Evolutionary conservation across 169 alveolate species (phyloP), one percentile per base, ranked within the genome.

Genomic region (Plasmodium berghei): DNA sequence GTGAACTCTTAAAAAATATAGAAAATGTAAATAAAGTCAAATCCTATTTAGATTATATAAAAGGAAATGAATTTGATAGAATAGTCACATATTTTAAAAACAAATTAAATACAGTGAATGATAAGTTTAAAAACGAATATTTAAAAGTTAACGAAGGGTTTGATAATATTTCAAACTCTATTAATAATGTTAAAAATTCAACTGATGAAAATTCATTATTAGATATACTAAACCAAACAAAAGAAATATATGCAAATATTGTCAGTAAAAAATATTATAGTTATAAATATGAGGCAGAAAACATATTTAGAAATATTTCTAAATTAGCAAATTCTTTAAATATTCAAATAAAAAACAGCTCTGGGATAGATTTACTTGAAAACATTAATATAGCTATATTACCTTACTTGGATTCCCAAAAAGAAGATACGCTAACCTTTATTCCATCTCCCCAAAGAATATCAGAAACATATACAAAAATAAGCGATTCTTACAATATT

Each of bases 331-430:
- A 49, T 0, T 28, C 12, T 24, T 22, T 71, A 0, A 6, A 12
- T n/a, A 3, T 71, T 71, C 46, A 24, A 71, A 24, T 61, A 9
- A 0, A 61, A 5, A 5, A 61, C 12, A 48, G 40, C 61, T n/a
- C 10, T 34, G 49, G 59, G 48, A 24, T 22, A 12, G 28, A 24
- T 6, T 5, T 2, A 45, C 67, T 2, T 16, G 20, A 9, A 18
- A 28, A 24, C 55, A 34, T 2, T 26, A 52, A 22, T n/a, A 18
- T 3, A 14, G 12, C 56, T n/a, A n/a, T 6, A 71, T 5, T 20
- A 71, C 46, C 52, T n/a, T 12, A 24, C 22, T 71, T 71, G 46
- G 40, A 71, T 1, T 4, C 40, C 46, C 55, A 52, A 71, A 71
- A 9, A 22, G 54, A 6, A 49, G n/a, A 10, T 10, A 48, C 0